A percentile compares a stretch with the other conserved stretches of the same genome.
These are phyloP conservation scores for Hymenoscyphus albidus DNA, from an alignment of 2,329 filamentous ascomycete genomes.

Conservation along the genomic window DNA sequence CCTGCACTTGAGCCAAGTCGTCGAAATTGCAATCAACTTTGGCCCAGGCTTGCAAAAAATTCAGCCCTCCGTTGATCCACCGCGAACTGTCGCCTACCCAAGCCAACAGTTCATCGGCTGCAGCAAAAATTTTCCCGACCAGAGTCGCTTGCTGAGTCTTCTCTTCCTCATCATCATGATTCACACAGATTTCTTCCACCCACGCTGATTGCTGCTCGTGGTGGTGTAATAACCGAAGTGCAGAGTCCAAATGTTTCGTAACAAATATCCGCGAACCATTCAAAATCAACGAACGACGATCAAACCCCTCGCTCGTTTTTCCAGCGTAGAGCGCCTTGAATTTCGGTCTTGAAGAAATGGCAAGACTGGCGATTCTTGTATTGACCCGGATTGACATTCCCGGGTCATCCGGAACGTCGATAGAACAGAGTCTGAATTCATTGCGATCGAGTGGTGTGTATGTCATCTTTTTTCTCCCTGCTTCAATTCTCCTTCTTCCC, in stretches of 20 bases:
- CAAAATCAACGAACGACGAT: constrained; percentile 10
- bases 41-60: constrained; percentile 10
- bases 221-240: constrained; percentile 10
- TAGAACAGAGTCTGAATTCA: constrained; percentile 10
- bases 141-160: constrained; percentile 11
- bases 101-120: constrained; percentile 9
- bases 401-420: constrained; percentile 9
- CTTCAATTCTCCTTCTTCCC: background rate
- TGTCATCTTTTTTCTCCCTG: background rate
- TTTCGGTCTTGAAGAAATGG: background rate
- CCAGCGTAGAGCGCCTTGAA: constrained; percentile 9
- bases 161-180: constrained; percentile 15
- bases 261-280: constrained; percentile 11
- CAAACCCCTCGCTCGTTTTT: background rate
- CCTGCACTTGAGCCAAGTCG: background rate
- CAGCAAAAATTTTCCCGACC: constrained; percentile 12
- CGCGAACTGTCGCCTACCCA: constrained; percentile 13
- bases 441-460: constrained; percentile 10
- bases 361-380: constrained; percentile 3
- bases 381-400: constrained; percentile 10
- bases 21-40: constrained; percentile 8
- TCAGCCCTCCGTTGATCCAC: constrained; percentile 6
- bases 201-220: constrained; percentile 11
- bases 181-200: constrained; percentile 19
- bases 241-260: constrained; percentile 15